phyloP scores from a whole-genome alignment of 257 asterid genomes.

The Solanum chmielewskii region DNA sequence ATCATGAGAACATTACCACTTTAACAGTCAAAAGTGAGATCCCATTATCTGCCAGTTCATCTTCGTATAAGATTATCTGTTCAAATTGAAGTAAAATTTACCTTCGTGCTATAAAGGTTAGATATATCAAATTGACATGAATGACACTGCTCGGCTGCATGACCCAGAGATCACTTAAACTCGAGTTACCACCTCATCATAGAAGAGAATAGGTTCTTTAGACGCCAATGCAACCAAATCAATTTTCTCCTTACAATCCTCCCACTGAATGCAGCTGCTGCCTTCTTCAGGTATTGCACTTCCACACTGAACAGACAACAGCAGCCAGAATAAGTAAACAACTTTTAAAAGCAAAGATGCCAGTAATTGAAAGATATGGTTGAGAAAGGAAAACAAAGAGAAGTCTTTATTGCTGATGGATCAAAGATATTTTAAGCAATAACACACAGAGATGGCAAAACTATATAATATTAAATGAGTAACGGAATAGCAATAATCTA shows the following conservation, averaged over 20 bases:
- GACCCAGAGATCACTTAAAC: constrained; percentile 11
- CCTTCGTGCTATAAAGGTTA: neutral
- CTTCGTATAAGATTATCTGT: constrained; percentile 90
- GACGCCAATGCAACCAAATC: constrained; percentile 75
- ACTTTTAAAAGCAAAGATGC: neutral
- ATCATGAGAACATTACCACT: constrained; percentile 48
- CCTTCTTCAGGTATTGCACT: constrained; percentile 31
- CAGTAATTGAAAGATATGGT: neutral
- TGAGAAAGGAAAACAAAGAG: neutral
- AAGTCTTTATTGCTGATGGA: neutral
- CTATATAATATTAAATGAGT: neutral
- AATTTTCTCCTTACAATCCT: constrained; percentile 66
- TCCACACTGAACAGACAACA: constrained; percentile 42
- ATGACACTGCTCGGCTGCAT: neutral
- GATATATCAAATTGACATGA: neutral
- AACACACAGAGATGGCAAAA: neutral
- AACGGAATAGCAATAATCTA: neutral
- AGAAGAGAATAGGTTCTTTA: constrained; percentile 88
- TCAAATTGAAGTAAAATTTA: neutral
- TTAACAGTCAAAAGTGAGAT: constrained; percentile 88
- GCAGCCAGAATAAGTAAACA: constrained; percentile 4
- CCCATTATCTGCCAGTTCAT: constrained; percentile 95
- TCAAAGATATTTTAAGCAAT: neutral
- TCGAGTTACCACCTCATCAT: constrained; percentile 58
- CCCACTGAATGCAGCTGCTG: constrained; percentile 47